Conservation (phyloP, 192 early-diverging fungal species). For the Dissophora ornata region DNA sequence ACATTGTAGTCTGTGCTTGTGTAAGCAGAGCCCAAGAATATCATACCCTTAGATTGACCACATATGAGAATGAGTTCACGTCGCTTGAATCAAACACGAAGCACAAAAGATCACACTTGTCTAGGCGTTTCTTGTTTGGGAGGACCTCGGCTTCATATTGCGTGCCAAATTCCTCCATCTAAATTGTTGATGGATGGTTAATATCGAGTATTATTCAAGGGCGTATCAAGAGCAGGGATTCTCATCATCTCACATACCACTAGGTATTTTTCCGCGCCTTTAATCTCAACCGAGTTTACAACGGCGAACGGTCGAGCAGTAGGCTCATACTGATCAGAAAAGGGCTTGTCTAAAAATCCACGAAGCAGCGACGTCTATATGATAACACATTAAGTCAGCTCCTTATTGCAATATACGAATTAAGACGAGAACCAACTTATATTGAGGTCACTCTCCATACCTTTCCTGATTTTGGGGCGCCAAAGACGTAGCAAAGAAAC, state of each 20-base stretch:
- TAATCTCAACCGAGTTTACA: constrained; percentile 96
- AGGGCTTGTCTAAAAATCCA: constrained; percentile 89
- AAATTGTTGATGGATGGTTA: no score
- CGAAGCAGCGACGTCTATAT: constrained; percentile 81
- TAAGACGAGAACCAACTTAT: no score
- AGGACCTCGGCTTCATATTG: constrained; percentile 90
- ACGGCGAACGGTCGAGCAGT: constrained; percentile 82
- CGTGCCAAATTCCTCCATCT: constrained; percentile 94
- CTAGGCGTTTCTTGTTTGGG: constrained; percentile 87
- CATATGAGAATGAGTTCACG: constrained; percentile 92
- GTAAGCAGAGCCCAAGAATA: constrained; percentile 1
- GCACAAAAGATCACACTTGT: constrained; percentile 90
- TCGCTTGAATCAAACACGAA: constrained; percentile 97
- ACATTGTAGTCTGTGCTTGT: constrained; percentile 8
- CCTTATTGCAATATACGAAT: no score
- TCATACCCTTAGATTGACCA: constrained; percentile 82
- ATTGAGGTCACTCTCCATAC: no score
- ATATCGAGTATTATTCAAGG: no score
- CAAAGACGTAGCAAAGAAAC: constrained; percentile 95
- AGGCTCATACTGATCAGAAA: constrained; percentile 77
- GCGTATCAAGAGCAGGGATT: background rate
- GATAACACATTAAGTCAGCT: background rate
- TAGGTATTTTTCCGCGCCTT: constrained; percentile 93
- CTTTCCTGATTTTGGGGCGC: constrained; percentile 93
- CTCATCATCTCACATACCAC: constrained; percentile 84